These are phyloP conservation scores for Austroboletus niveus DNA, from an alignment of 1,284 basidiomycete genomes.

Conservation along the genomic window DNA sequence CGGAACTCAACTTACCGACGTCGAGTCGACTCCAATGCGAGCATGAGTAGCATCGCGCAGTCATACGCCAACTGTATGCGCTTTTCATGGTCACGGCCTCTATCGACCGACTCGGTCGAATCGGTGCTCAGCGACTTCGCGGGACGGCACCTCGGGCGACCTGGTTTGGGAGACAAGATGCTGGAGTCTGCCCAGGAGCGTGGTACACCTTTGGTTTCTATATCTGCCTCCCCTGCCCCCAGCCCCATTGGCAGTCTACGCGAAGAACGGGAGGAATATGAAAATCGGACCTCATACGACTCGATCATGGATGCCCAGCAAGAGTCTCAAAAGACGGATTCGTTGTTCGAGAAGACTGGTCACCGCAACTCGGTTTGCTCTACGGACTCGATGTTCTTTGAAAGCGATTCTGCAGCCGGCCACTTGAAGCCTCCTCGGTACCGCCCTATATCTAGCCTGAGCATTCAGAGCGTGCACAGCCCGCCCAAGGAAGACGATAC, in stretches of 20 bases:
- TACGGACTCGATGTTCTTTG: constrained; percentile 64
- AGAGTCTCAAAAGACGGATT: constrained; percentile 41
- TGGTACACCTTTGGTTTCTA: constrained; percentile 59
- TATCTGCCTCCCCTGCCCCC: constrained; percentile 65
- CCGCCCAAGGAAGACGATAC: constrained; percentile 69
- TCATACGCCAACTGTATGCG: constrained; percentile 55
- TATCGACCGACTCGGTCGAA: constrained; percentile 59
- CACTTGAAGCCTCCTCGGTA: constrained; percentile 42
- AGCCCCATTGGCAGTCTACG: constrained; percentile 33
- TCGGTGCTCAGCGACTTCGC: constrained; percentile 68
- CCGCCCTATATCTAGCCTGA: constrained; percentile 64
- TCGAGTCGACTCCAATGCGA: constrained; percentile 51
- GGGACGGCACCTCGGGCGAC: constrained; percentile 56
- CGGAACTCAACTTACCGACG: constrained; percentile 50
- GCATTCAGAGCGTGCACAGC: constrained; percentile 49
- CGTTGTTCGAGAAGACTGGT: constrained; percentile 64
- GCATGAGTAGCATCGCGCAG: constrained; percentile 52
- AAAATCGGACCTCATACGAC: constrained; percentile 49
- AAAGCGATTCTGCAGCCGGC: constrained; percentile 36
- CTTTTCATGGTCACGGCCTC: constrained; percentile 61
- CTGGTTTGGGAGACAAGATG: constrained; percentile 87
- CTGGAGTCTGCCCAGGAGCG: constrained; percentile 64
- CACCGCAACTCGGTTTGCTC: constrained; percentile 47
- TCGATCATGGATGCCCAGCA: constrained; percentile 56
- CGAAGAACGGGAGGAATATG: constrained; percentile 20